Evolutionary conservation across 805 yeast genomes (phyloP).

Genomic region (Metschnikowia matae): DNA sequence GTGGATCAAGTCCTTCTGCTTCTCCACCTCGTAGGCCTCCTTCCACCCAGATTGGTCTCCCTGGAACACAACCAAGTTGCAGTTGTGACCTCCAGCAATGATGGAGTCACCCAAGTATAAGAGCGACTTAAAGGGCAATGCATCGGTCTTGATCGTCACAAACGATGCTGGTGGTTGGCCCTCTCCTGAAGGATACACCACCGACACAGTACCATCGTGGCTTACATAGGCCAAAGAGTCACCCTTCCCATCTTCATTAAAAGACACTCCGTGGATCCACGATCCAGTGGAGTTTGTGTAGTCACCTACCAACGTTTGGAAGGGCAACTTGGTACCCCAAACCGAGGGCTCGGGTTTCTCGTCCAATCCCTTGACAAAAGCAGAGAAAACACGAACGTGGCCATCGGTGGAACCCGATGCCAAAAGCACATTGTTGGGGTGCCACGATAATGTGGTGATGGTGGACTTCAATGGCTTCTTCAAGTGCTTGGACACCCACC

Average conservation of each 20-base stretch:
- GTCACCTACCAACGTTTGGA: conserved; percentile 87
- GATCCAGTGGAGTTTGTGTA: conserved; percentile 64
- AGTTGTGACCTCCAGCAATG: conserved; percentile 88
- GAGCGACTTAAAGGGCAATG: conserved; percentile 77
- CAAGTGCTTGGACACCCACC: conserved; percentile 99
- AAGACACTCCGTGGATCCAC: conserved; percentile 89
- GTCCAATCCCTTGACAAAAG: conserved; percentile 86
- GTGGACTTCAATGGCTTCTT: conserved; percentile 93
- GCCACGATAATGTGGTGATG: conserved; percentile 82
- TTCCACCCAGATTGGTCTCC: conserved; percentile 65
- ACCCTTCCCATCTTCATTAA: conserved; percentile 63
- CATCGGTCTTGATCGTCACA: conserved; percentile 55
- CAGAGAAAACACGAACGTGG: conserved; percentile 83
- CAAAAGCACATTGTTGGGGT: conserved; percentile 82
- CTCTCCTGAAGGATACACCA: conserved; percentile 75
- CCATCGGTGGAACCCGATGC: conserved; percentile 94
- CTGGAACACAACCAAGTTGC: conserved; percentile 81
- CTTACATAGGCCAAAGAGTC: conserved; percentile 75
- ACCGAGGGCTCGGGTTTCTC: conserved; percentile 71
- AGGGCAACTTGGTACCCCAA: conserved; percentile 96
- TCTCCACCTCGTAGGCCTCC: conserved; percentile 55
- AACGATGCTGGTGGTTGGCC: conserved; percentile 59
- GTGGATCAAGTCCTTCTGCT: conserved; percentile 37
- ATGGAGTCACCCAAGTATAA: conserved; percentile 64
- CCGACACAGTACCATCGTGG: conserved; percentile 80